Percentiles rank a stretch among this genome's conserved stretches.
Conservation (phyloP, 78 protist genomes). For the Trichosphaerium sp. region DNA sequence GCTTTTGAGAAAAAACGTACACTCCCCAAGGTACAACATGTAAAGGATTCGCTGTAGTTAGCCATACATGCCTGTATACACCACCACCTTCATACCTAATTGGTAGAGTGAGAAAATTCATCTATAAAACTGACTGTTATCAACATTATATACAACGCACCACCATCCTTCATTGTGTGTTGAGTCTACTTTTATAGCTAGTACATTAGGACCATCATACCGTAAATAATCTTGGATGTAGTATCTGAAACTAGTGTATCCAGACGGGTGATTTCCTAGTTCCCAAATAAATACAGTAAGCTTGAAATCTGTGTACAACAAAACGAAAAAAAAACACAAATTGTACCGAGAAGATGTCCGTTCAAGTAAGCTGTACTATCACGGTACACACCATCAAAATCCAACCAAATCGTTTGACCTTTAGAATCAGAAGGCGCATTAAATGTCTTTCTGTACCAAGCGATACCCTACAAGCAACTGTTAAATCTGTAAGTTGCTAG, state of each 20-base stretch:
- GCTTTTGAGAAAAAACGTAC: too few relatives aligned
- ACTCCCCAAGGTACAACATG: slow-evolving; percentile 3
- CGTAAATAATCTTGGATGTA: background rate
- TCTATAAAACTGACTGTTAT: too few relatives aligned
- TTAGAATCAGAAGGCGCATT: background rate
- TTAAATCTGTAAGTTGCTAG: too few relatives aligned
- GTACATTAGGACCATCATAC: background rate
- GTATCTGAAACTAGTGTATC: background rate
- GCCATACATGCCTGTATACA: slow-evolving; percentile 3
- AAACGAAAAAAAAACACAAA: too few relatives aligned
- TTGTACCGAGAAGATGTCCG: background rate
- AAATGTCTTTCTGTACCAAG: slow-evolving; percentile 5
- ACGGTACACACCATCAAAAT: background rate
- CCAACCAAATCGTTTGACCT: background rate
- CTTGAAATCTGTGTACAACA: too few relatives aligned
- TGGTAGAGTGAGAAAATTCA: too few relatives aligned
- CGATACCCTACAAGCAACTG: too few relatives aligned
- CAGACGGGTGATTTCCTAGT: too few relatives aligned
- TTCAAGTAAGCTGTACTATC: background rate
- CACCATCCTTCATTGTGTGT: slow-evolving; percentile 1
- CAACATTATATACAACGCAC: too few relatives aligned
- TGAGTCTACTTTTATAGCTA: background rate
- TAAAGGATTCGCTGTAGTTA: background rate
- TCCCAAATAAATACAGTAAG: too few relatives aligned
- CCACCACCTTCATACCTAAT: too few relatives aligned